Evolutionary conservation across 495 filamentous ascomycete species (phyloP), one percentile per base, ranked within the genome.

Genomic region (Trichocladium uniseriatum): DNA sequence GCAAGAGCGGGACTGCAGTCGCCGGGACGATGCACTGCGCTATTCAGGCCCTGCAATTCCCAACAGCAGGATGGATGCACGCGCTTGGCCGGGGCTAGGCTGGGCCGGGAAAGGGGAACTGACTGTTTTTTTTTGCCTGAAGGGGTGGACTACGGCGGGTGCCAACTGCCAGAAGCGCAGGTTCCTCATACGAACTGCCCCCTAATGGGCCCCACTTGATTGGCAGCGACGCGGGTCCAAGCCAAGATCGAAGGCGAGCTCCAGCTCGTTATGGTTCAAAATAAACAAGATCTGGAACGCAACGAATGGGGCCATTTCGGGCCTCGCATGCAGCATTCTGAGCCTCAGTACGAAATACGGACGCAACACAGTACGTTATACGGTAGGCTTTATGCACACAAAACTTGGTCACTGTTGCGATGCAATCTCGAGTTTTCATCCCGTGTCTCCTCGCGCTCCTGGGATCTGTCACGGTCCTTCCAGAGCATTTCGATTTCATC

Each of bases 221-320:
- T 61, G 57, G 60, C 28, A 43, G 32, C 29, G 38, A 40, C 29
- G 19, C 48, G 48, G 46, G 48, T 55, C 56, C 49, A 51, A 57
- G 54, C 46, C 57, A 10, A 8, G 24, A 27, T 27, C 24, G 24
- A 27, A 27, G 24, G n/a, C n/a, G n/a, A n/a, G n/a, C n/a, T n/a
- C n/a, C n/a, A n/a, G n/a, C n/a, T n/a, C n/a, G 55, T 43, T 38
- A 41, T 51, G 46, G 52, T 60, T 57, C 60, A 61, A 56, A 62
- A 62, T 43, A 62, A 62, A 64, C 60, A 61, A 57, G 50, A 40
- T 47, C 43, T 62, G 54, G 61, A 57, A 62, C 50, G 54, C 54
- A 56, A 29, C 43, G 20, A 14, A 15, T 42, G 29, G 15, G 21
- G 16, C 19, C 29, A 27, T 32, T 11, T 32, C 31, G 31, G 10